These are phyloP conservation scores for Blumeria graminis DNA, from an alignment of 2,329 filamentous ascomycete species.

Conservation along the genomic window DNA sequence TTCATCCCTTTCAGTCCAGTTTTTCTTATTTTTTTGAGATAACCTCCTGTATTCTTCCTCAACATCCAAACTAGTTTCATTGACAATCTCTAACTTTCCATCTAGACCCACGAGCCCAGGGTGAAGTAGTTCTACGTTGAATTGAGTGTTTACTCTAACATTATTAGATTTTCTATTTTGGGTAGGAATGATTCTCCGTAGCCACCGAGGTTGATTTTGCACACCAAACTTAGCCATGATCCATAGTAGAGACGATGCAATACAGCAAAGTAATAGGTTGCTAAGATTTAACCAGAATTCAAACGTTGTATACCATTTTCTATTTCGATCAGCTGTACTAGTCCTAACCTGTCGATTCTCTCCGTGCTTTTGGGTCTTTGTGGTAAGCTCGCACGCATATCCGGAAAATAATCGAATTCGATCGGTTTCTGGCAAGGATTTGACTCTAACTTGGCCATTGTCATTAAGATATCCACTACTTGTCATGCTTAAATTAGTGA, in stretches of 20 bases:
- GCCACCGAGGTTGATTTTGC: conserved; percentile 35
- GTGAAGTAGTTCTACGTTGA: conserved; percentile 18
- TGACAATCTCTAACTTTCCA: conserved; percentile 29
- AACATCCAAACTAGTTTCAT: conserved; percentile 47
- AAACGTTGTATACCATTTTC: conserved; percentile 50
- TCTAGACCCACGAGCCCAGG: conserved; percentile 29
- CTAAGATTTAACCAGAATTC: conserved; percentile 58
- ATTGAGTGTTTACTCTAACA: conserved; percentile 5
- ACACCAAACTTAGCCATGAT: conserved; percentile 35
- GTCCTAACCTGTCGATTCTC: conserved; percentile 19
- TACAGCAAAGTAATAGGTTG: conserved; percentile 30
- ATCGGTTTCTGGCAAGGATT: conserved; percentile 13
- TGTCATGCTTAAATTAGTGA: conserved; percentile 7
- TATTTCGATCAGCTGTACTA: conserved; percentile 44
- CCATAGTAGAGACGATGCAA: conserved; percentile 10
- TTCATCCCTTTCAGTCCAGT: conserved; percentile 27
- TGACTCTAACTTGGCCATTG: conserved; percentile 12
- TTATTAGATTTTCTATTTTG: conserved; percentile 7
- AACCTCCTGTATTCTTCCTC: conserved; percentile 46
- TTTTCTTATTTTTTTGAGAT: conserved; percentile 24
- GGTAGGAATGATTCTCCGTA: conserved; percentile 19
- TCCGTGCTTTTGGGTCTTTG: conserved; percentile 22
- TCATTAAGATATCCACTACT: conserved; percentile 11
- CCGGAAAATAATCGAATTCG: conserved; percentile 26
- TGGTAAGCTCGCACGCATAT: conserved; percentile 46